Percentiles rank a stretch among this genome's conserved stretches.
phyloP scores from a whole-genome alignment of 2,329 filamentous ascomycete genomes.

The Immersiporthe knoxdaviesiana region DNA sequence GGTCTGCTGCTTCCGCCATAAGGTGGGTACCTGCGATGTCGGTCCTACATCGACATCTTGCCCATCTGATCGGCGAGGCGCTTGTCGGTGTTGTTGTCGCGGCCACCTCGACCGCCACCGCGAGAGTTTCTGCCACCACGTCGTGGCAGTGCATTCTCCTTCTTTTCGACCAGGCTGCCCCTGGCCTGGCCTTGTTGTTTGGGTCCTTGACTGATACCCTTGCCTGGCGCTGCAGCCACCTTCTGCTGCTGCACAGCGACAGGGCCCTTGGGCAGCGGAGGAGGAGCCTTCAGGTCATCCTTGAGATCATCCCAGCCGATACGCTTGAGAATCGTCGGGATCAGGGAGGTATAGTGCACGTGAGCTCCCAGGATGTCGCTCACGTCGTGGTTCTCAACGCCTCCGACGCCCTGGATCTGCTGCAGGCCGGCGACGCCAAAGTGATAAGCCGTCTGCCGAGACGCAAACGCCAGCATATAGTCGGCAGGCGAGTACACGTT shows the following conservation, averaged over 20 bases:
- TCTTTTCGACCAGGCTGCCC: constrained; percentile 14
- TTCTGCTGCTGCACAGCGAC: constrained; percentile 10
- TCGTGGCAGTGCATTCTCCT: constrained; percentile 27
- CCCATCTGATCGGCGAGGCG: constrained; percentile 26
- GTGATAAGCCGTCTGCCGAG: constrained; percentile 69
- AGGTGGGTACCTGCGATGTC: constrained; percentile 21
- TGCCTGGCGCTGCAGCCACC: constrained; percentile 2
- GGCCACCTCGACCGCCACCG: constrained; percentile 19
- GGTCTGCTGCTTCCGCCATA: constrained; percentile 1
- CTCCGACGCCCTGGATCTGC: constrained; percentile 66
- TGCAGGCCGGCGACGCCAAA: constrained; percentile 86
- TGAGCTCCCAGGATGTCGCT: constrained; percentile 70
- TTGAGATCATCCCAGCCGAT: constrained; percentile 70
- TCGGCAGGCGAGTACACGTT: constrained; percentile 90
- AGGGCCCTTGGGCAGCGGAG: constrained; percentile 1
- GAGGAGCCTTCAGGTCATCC: constrained; percentile 19
- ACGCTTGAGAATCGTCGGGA: constrained; percentile 67
- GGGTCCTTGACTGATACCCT: neutral
- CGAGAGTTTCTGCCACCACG: constrained; percentile 23
- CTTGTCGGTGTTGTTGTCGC: constrained; percentile 18
- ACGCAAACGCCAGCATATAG: constrained; percentile 85
- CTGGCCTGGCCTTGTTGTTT: constrained; percentile 5
- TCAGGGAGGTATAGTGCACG: constrained; percentile 69
- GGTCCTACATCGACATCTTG: constrained; percentile 29
- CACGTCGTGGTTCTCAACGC: constrained; percentile 70